Base-by-base conservation (phyloP, 1,284 basidiomycete species). In the Marasmius oreades region DNA sequence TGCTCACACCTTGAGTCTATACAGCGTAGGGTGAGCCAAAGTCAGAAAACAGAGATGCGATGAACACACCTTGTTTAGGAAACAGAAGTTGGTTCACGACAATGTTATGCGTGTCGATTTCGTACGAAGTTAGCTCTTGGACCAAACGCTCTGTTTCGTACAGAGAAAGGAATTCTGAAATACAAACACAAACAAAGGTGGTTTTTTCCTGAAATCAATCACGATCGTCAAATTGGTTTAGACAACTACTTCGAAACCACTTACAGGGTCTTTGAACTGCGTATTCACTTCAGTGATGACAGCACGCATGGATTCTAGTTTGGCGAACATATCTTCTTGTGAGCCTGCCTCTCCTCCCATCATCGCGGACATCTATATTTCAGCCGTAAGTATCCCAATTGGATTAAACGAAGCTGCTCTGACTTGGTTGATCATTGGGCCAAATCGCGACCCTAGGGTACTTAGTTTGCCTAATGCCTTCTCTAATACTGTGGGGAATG, bases 221-320 rank as follows among this genome's bases (percentile, higher is more conserved):
- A 16, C 12, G 10, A 14, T 24, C 2, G 33, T n/a, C n/a, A n/a
- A n/a, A n/a, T n/a, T n/a, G n/a, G 12, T 24, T 20, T 20, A 18
- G n/a, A 46, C 26, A 51, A 31, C 5, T n/a, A 50, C 7, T 42
- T 16, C 7, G 11, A 7, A n/a, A 6, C 51, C 4, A 80, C 90
- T 60, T 65, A 94, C 93, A 3, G 96, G 93, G 73, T 99, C 95
- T 73, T 98, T 98, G 82, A 99, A 99, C 68, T 99, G 97, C 1
- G 92, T 92, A 80, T 99, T 99, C 58, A 99, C 96, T 72, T 99
- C 97, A 23, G 93, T 98, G 67, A 99, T 99, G 58, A 98, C 88
- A 43, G 86, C 92, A 42, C 95, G 85, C 97, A 99, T 99, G 39
- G 88, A 88, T 64, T 99, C 96, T 8, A 99, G 84, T 73, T 98